phyloP scores from a whole-genome alignment of 345 rosid species.

The Lepidium didymum region DNA sequence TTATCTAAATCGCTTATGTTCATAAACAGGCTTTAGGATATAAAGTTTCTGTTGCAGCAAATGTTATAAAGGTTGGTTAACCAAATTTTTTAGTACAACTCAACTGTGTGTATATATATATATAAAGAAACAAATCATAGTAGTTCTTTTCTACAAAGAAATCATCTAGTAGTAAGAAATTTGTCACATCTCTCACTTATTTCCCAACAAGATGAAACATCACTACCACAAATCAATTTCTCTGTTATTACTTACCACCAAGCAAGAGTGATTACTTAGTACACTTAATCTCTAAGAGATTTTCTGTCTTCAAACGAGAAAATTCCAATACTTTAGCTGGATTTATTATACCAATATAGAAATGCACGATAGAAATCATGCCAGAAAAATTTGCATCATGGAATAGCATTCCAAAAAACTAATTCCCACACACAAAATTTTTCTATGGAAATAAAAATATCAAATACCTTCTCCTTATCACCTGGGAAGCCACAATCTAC shows the following conservation, averaged over 20 bases:
- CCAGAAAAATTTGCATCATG: not conserved
- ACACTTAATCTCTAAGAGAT: not conserved
- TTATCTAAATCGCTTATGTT: conserved; percentile 33
- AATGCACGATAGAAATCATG: not conserved
- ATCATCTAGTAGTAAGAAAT: not conserved
- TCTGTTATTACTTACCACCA: not conserved
- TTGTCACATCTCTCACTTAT: not conserved
- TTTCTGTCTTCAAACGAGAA: not conserved
- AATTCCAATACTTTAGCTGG: not conserved
- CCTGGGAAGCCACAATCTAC: too few species aligned
- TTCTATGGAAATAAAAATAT: too few species aligned
- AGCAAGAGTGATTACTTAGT: not conserved
- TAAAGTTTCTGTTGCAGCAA: not conserved
- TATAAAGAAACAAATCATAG: not conserved
- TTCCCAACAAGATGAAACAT: not conserved
- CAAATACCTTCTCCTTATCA: too few species aligned
- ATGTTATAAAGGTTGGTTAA: conserved; percentile 8
- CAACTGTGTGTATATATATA: not conserved
- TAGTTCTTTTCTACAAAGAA: not conserved
- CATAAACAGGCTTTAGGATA: not conserved
- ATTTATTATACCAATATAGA: not conserved
- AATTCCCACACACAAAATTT: not conserved
- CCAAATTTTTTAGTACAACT: not conserved
- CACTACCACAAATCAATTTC: not conserved
- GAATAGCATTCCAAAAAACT: not conserved